A percentile compares a stretch with the other conserved stretches of the same genome.
These are phyloP conservation scores for Lachnellula arida DNA, from an alignment of 2,329 filamentous ascomycete species.

Conservation along the genomic window DNA sequence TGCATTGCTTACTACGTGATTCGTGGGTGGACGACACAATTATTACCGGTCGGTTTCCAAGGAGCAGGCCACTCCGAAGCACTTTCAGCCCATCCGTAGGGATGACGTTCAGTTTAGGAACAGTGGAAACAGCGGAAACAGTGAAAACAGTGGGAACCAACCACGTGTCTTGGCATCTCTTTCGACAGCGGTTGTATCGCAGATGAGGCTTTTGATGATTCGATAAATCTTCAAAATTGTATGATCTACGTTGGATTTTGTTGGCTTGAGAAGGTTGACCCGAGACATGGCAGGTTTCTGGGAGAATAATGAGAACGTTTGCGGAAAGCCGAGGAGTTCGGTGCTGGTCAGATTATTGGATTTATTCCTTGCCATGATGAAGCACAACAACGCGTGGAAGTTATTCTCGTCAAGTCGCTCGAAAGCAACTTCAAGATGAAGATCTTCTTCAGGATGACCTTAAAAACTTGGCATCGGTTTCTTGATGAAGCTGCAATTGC, in stretches of 20 bases:
- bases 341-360: background rate
- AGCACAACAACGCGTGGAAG: background rate
- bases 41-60: background rate
- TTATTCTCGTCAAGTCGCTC: background rate
- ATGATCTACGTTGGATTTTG: conserved; percentile 8
- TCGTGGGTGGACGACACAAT: background rate
- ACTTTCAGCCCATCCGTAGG: conserved; percentile 3
- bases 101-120: conserved; percentile 11
- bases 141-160: background rate
- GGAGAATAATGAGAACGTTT: background rate
- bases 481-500: background rate
- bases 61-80: conserved; percentile 1
- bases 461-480: background rate
- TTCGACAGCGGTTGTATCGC: conserved; percentile 3
- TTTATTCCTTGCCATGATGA: background rate
- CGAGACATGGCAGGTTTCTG: background rate
- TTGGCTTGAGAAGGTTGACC: conserved; percentile 1
- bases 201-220: conserved; percentile 11
- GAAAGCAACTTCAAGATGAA: background rate
- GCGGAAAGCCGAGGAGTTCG: background rate
- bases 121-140: background rate
- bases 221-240: conserved; percentile 4
- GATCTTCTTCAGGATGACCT: background rate
- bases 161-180: conserved; percentile 6
- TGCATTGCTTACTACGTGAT: too few species aligned